phyloP scores from a whole-genome alignment of 2,329 filamentous ascomycete genomes.

The Nigrospora osmanthi region DNA sequence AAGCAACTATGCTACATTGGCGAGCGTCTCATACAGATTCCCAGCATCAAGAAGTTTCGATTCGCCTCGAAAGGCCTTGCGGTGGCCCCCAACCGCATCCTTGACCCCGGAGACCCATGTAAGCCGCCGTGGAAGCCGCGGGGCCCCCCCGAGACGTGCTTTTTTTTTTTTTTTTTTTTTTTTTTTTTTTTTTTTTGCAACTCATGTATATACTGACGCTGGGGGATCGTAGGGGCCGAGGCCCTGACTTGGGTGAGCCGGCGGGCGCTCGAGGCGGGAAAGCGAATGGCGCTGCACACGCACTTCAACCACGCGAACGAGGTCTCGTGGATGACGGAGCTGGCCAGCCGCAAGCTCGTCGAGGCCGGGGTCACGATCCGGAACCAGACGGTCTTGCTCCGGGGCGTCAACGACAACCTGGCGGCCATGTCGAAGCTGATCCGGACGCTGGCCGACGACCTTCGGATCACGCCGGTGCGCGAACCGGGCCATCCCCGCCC shows the following conservation, averaged over 20 bases:
- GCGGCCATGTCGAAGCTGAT: conserved; percentile 47
- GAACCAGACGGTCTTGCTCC: conserved; percentile 53
- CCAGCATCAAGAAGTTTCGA: conserved; percentile 51
- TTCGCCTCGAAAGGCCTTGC: conserved; percentile 56
- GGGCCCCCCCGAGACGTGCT: too few species aligned
- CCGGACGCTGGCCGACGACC: conserved; percentile 38
- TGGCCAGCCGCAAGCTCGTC: conserved; percentile 41
- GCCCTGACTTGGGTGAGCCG: conserved; percentile 43
- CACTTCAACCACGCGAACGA: conserved; percentile 59
- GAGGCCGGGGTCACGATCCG: conserved; percentile 45
- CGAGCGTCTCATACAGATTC: conserved; percentile 44
- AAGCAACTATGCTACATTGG: conserved; percentile 46
- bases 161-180: too few species aligned
- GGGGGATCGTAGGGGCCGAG: conserved; percentile 23
- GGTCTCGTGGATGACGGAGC: conserved; percentile 50
- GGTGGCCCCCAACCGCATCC: conserved; percentile 47
- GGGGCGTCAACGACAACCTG: conserved; percentile 49
- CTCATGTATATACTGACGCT: too few species aligned
- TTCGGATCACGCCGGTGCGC: conserved; percentile 47
- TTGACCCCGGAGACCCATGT: conserved; percentile 44
- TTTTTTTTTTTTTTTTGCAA: too few species aligned
- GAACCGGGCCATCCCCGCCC: not conserved
- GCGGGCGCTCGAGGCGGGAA: conserved; percentile 42
- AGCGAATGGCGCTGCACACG: conserved; percentile 55
- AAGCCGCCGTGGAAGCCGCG: too few species aligned